Conservation (phyloP, 805 yeast species). For the Dipodascus albidus region DNA sequence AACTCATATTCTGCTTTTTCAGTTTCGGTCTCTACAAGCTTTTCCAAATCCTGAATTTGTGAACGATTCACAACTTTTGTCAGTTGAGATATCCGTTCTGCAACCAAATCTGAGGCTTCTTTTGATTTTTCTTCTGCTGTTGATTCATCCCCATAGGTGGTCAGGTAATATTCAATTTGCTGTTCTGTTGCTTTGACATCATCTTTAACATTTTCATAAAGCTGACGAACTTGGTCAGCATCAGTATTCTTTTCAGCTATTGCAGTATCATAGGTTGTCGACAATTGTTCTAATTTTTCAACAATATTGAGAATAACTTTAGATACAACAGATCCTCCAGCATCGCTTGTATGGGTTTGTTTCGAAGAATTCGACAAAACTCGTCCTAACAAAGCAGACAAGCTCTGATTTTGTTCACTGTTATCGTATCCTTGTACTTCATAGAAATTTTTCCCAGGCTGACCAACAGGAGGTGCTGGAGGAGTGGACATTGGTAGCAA, state of each 20-base stretch:
- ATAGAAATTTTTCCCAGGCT: background rate
- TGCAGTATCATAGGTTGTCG: constrained; percentile 42
- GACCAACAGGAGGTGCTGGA: background rate
- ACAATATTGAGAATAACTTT: constrained; percentile 24
- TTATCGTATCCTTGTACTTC: background rate
- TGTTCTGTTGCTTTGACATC: constrained; percentile 29
- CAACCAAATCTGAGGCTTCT: constrained; percentile 20
- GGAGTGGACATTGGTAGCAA: background rate
- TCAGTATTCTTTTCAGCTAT: constrained; percentile 45
- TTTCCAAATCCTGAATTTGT: constrained; percentile 51
- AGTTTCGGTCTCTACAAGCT: constrained; percentile 47
- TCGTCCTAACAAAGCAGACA: background rate
- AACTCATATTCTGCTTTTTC: constrained; percentile 19
- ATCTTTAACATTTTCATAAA: constrained; percentile 31
- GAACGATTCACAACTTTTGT: constrained; percentile 44
- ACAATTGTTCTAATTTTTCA: constrained; percentile 26
- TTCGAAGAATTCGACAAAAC: background rate
- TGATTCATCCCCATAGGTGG: constrained; percentile 23
- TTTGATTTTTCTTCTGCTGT: constrained; percentile 13
- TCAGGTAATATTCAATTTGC: constrained; percentile 21
- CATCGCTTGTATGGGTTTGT: background rate
- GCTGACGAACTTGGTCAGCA: constrained; percentile 34
- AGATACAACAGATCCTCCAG: background rate
- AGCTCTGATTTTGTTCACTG: background rate
- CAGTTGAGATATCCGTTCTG: constrained; percentile 24